phyloP scores from a whole-genome alignment of 2,329 filamentous ascomycete species.

The Curvularia spicifera region DNA sequence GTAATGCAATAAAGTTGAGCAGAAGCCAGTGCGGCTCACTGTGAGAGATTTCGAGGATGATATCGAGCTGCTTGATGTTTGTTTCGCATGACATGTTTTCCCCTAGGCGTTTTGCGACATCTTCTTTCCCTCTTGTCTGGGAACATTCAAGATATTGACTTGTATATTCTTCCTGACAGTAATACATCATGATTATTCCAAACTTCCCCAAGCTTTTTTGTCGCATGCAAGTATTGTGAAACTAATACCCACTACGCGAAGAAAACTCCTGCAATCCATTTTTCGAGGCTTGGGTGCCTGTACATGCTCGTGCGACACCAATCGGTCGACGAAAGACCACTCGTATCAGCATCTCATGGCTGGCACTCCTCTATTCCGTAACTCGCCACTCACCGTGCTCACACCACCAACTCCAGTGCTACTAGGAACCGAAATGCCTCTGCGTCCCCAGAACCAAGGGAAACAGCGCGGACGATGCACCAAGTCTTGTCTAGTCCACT shows the following conservation, averaged over 20 bases:
- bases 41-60: neutral
- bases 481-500: neutral
- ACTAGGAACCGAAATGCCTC: neutral
- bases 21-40: neutral
- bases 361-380: neutral
- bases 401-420: neutral
- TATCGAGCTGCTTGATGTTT: neutral
- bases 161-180: slow-evolving; percentile 26
- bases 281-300: too few species aligned
- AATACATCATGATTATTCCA: slow-evolving; percentile 10
- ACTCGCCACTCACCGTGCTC: too few species aligned
- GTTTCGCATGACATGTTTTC: neutral
- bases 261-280: too few species aligned
- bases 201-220: neutral
- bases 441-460: neutral
- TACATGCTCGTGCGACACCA: too few species aligned
- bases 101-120: neutral
- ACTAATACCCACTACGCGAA: too few species aligned
- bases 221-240: neutral
- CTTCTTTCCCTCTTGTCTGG: neutral
- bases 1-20: slow-evolving; percentile 2
- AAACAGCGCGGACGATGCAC: neutral
- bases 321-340: too few species aligned
- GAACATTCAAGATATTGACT: slow-evolving; percentile 24
- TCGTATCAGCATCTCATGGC: too few species aligned